Evolutionary conservation across 345 rosid genomes (phyloP), one percentile per base, ranked within the genome.

Genomic region (Citrus australasica): DNA sequence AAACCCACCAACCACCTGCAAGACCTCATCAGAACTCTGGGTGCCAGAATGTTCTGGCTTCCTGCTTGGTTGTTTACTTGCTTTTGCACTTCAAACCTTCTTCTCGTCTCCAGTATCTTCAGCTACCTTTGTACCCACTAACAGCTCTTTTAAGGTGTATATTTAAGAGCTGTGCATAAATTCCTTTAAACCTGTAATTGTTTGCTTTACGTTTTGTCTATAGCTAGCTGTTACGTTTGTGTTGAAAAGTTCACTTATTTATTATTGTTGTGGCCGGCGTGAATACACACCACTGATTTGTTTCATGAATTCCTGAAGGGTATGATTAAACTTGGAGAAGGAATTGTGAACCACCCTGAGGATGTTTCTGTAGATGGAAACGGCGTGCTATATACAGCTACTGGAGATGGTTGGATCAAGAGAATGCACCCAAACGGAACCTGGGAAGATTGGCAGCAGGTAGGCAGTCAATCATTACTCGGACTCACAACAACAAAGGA

Each of bases 341-440:
- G 93, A 13, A 2, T 74, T 1, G 13, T 90, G 10, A 32, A 78
- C 55, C 67, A 67, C 0, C 89, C 90, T 0, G 90, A 88, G 72
- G 89, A 83, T 68, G 78, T 87, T 9, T 72, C 65, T 4, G 77
- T 87, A 61, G 86, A 87, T 24, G 79, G 71, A 37, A 65, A 84
- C 2, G 93, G 93, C 0, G 67, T 82, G 7, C 21, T 90, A 7
- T 88, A 87, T 67, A 79, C 88, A 19, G 91, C 82, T 40, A 79
- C 73, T 0, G 79, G 87, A 69, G 89, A 87, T 70, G 91, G 89
- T 4, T 90, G 93, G 93, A 78, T 90, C 35, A 86, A 83, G 71
- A 84, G 86, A 79, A 64, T 87, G 83, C 76, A 77, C 35, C 75
- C 46, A 55, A 84, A 84, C 24, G 90, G 86, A 27, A 65, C 84